Evolutionary conservation across 108 stramenopile genomes (phyloP).

Genomic region (Aurantiochytrium sp.): DNA sequence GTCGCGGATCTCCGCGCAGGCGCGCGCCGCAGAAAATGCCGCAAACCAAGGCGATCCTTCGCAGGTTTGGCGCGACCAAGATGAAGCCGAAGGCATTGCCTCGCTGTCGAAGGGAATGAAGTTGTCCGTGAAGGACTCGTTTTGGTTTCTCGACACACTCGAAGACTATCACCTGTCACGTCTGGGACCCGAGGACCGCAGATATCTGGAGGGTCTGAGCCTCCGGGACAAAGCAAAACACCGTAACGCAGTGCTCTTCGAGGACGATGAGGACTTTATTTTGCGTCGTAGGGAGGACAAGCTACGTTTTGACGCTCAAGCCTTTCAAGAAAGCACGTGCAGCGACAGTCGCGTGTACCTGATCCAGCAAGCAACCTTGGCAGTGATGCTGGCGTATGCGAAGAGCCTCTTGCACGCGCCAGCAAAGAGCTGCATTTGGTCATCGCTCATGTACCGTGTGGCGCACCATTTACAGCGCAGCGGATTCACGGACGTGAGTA

Average conservation of each 20-base stretch:
- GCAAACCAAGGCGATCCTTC: background rate
- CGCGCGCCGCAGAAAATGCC: background rate
- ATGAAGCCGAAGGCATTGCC: background rate
- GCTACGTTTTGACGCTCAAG: background rate
- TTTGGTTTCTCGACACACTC: background rate
- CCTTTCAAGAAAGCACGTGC: background rate
- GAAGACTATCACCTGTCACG: background rate
- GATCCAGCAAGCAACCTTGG: background rate
- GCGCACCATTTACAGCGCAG: background rate
- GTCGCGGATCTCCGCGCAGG: background rate
- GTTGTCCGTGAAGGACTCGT: background rate
- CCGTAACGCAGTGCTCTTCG: background rate
- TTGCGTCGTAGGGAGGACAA: background rate
- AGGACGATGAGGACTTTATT: background rate
- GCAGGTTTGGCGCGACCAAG: background rate
- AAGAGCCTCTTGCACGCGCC: background rate
- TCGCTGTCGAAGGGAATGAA: background rate
- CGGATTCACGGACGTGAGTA: background rate
- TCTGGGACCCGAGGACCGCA: background rate
- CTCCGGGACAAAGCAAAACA: slow-evolving; percentile 7
- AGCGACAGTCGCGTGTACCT: background rate
- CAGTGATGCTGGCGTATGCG: background rate
- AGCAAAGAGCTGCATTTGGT: slow-evolving; percentile 4
- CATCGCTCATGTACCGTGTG: background rate
- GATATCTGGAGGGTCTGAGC: background rate